Base-by-base conservation (phyloP, 371 early-diverging fungal genomes). In the Mortierella sp. region DNA sequence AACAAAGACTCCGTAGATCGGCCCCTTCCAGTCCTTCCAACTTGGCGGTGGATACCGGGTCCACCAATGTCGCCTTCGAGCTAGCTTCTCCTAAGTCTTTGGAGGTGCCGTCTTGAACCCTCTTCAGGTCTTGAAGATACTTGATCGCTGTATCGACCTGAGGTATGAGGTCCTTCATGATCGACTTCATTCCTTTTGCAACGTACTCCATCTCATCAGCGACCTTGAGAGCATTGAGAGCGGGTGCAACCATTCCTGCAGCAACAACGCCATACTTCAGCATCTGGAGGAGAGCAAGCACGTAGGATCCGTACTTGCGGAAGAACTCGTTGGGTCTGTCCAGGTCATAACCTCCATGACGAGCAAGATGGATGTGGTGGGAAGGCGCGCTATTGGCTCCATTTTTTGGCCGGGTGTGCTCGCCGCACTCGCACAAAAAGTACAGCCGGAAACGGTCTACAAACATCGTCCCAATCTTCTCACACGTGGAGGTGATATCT, bases 341-440 rank as follows among this genome's bases (percentile, higher is more conserved):
- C 0, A 77, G 16, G 9, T 77, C 77, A 19, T 77, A 77, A 0
- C 77, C 72, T 19, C 61, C 67, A 37, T 77, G 77, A 13, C 72
- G 28, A 1, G 77, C 72, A 14, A 77, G 51, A n/a, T 77, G 77
- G 5, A 77, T 71, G n/a, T 72, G 21, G 53, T 77, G 59, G 6
- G 40, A 44, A 0, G 19, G 14, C 5, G 40, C n/a, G 44, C 51
- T 57, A 0, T 43, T 40, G 0, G 34, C 1, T 19, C 64, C 64
- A 61, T 34, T 9, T 6, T 43, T 24, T 1, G 19, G 14, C 11
- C 19, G 64, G 0, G 73, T 78, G 57, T 78, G 78, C 5, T 4
- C 9, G 0, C 78, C 78, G 34, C 78, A 78, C 16, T 78, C 78
- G 11, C 78, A 73, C 0, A 78, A 37, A n/a, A 78, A 78, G 10